phyloP scores from a whole-genome alignment of 2,329 filamentous ascomycete genomes.

The Stemphylium vesicarium region DNA sequence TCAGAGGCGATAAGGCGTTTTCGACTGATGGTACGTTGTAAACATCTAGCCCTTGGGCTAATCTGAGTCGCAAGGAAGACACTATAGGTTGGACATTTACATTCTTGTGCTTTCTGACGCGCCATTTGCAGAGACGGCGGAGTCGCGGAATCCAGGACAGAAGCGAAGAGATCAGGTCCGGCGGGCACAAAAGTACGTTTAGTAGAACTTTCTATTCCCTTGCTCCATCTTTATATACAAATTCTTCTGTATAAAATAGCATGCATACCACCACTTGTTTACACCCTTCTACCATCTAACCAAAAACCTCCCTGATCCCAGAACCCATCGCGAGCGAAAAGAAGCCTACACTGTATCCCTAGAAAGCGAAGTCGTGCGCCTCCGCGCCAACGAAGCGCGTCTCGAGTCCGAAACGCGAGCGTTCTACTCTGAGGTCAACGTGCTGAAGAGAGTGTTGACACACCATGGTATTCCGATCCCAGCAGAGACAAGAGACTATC shows the following conservation, averaged over 20 bases:
- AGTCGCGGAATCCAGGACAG: background rate
- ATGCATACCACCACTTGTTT: no score
- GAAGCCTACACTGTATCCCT: conserved; percentile 41
- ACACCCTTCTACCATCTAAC: no score
- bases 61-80: background rate
- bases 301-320: conserved; percentile 4
- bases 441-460: conserved; percentile 26
- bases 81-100: background rate
- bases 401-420: conserved; percentile 33
- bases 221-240: background rate
- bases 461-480: conserved; percentile 25
- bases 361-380: conserved; percentile 36
- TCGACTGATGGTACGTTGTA: conserved; percentile 1
- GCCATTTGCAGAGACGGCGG: background rate
- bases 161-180: background rate
- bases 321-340: conserved; percentile 43
- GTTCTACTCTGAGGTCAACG: conserved; percentile 31
- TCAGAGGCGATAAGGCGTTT: conserved; percentile 7
- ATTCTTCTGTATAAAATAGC: no score
- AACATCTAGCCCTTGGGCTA: background rate
- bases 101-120: background rate
- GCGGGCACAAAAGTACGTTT: background rate
- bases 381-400: conserved; percentile 40
- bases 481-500: background rate
- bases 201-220: background rate